Percentiles rank a stretch among this genome's conserved stretches.
Conservation (phyloP, 345 rosid species). For the Syzygium aqueum region DNA sequence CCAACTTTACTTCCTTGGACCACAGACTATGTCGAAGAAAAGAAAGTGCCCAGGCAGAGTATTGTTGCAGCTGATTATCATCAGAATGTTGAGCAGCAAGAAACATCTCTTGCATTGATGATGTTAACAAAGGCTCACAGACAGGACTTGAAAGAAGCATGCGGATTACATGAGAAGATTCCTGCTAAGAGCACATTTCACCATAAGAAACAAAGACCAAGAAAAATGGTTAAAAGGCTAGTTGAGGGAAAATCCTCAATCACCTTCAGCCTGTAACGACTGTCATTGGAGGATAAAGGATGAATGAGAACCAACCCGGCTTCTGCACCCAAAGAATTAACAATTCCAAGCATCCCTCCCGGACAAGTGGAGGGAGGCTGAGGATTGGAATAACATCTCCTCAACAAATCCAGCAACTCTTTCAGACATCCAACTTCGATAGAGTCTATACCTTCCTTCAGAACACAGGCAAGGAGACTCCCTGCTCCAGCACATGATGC, state of each 20-base stretch:
- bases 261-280: conserved; percentile 44
- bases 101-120: conserved; percentile 75
- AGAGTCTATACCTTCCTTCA: conserved; percentile 65
- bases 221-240: neutral
- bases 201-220: neutral
- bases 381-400: conserved; percentile 61
- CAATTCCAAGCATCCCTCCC: conserved; percentile 89
- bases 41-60: conserved; percentile 85
- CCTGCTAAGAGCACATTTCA: conserved; percentile 36
- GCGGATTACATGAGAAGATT: conserved; percentile 38
- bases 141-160: conserved; percentile 50
- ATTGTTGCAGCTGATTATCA: conserved; percentile 57
- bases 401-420: conserved; percentile 52
- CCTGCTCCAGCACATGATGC: conserved; percentile 84
- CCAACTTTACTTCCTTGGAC: conserved; percentile 35
- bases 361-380: conserved; percentile 48
- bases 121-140: conserved; percentile 42
- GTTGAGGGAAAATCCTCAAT: neutral
- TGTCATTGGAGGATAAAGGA: conserved; percentile 21
- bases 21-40: conserved; percentile 59
- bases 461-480: conserved; percentile 54
- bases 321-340: conserved; percentile 76
- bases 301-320: conserved; percentile 51
- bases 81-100: conserved; percentile 69
- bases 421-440: conserved; percentile 43